phyloP scores from a whole-genome alignment of 306 rosid genomes.

The Hylodesmum podocarpum region DNA sequence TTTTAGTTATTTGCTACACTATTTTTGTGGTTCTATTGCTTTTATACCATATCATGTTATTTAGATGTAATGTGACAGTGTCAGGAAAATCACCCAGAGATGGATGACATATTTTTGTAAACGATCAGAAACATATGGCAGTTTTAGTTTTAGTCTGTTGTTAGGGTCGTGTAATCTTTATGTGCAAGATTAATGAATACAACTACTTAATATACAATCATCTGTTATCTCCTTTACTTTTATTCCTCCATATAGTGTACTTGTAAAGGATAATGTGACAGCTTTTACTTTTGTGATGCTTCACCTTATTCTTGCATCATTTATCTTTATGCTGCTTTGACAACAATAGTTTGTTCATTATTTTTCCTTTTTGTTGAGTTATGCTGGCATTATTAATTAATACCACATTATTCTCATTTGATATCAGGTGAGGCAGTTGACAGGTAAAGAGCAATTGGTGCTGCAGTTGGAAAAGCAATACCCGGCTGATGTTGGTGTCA shows the following conservation, averaged over 20 bases:
- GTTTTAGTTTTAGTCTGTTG: conserved; percentile 8
- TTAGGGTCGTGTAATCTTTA: background rate
- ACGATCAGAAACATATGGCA: background rate
- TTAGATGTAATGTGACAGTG: background rate
- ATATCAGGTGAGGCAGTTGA: conserved; percentile 72
- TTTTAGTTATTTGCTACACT: background rate
- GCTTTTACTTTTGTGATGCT: background rate
- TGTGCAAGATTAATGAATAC: background rate
- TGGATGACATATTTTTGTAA: background rate
- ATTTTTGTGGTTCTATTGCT: background rate
- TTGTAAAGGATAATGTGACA: background rate
- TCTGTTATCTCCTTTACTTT: background rate
- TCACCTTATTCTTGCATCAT: background rate
- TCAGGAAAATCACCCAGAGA: background rate
- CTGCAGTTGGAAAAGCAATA: conserved; percentile 80
- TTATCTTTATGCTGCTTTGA: background rate
- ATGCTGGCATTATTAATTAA: background rate
- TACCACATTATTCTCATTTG: background rate
- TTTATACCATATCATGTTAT: background rate
- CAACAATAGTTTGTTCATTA: background rate
- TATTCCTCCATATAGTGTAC: background rate
- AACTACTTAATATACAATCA: background rate
- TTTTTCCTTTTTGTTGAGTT: background rate
- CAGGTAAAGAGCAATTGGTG: conserved; percentile 74
- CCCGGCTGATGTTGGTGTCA: conserved; percentile 81